phyloP scores from a whole-genome alignment of 345 rosid species.

The Euphorbia pulcherrima region DNA sequence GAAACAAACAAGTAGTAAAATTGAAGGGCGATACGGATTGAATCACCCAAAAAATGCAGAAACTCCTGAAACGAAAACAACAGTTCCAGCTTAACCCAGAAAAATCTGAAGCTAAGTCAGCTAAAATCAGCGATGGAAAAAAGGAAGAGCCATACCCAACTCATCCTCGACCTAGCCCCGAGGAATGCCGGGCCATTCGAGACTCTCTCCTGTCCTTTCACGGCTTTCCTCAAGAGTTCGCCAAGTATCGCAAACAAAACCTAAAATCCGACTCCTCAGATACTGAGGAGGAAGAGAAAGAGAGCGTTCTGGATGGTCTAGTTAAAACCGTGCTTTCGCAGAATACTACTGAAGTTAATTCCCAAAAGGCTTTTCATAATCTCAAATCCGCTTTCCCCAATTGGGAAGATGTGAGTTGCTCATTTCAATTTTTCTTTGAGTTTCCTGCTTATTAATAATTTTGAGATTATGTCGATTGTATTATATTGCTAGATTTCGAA shows the following conservation, averaged over 20 bases:
- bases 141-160: slow-evolving; percentile 43
- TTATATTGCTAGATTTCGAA: background rate
- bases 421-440: background rate
- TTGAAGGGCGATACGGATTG: too few relatives aligned
- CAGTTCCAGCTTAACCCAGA: slow-evolving; percentile 7
- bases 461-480: background rate
- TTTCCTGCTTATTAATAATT: too few relatives aligned
- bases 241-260: slow-evolving; percentile 45
- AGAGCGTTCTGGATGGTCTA: slow-evolving; percentile 77
- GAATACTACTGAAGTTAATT: slow-evolving; percentile 76
- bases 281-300: slow-evolving; percentile 30
- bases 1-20: too few relatives aligned
- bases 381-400: slow-evolving; percentile 59
- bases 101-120: slow-evolving; percentile 5
- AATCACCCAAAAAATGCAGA: slow-evolving; percentile 30
- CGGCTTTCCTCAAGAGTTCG: slow-evolving; percentile 58
- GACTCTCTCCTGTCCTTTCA: slow-evolving; percentile 52
- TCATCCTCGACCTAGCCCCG: slow-evolving; percentile 43
- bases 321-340: slow-evolving; percentile 72
- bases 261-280: slow-evolving; percentile 26
- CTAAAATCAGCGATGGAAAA: slow-evolving; percentile 14
- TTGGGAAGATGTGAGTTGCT: slow-evolving; percentile 64
- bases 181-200: slow-evolving; percentile 48
- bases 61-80: slow-evolving; percentile 42
- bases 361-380: slow-evolving; percentile 68